Evolutionary conservation across 345 rosid species (phyloP).

Genomic region (Sisymbrium altissimum): DNA sequence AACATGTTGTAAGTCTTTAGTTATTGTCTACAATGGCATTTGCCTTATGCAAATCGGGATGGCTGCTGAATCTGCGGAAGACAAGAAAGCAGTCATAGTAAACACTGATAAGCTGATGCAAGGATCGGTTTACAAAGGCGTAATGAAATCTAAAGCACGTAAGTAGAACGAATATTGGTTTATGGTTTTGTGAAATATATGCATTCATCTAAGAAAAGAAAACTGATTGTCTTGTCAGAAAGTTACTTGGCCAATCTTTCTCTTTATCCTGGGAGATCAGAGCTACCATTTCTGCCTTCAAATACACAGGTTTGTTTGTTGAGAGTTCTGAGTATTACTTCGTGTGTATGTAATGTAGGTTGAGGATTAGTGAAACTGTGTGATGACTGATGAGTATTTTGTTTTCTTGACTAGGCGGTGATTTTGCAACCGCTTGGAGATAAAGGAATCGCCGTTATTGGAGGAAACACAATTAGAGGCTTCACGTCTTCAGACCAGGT

Average conservation of each 20-base stretch:
- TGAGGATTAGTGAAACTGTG: neutral
- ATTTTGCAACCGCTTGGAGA: slow-evolving; percentile 92
- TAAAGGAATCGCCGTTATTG: slow-evolving; percentile 65
- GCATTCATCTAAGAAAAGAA: neutral
- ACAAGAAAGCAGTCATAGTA: slow-evolving; percentile 40
- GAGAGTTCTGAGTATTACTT: neutral
- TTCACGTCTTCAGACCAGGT: slow-evolving; percentile 93
- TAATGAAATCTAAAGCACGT: slow-evolving; percentile 75
- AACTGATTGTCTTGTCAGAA: slow-evolving; percentile 41
- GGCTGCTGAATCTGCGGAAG: slow-evolving; percentile 53
- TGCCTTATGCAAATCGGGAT: slow-evolving; percentile 74
- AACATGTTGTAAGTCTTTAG: slow-evolving; percentile 76
- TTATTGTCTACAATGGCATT: slow-evolving; percentile 51
- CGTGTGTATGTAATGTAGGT: neutral
- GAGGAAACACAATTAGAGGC: slow-evolving; percentile 89
- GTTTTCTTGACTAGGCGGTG: slow-evolving; percentile 55
- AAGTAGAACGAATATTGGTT: slow-evolving; percentile 35
- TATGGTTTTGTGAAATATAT: neutral
- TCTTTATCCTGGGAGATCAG: slow-evolving; percentile 85
- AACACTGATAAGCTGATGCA: slow-evolving; percentile 58
- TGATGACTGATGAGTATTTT: neutral
- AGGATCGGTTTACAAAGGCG: slow-evolving; percentile 67
- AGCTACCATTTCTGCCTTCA: slow-evolving; percentile 80
- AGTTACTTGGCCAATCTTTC: slow-evolving; percentile 87
- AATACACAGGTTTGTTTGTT: slow-evolving; percentile 73